Evolutionary conservation across 306 rosid genomes (phyloP).

Genomic region (Adenanthera pavonina): DNA sequence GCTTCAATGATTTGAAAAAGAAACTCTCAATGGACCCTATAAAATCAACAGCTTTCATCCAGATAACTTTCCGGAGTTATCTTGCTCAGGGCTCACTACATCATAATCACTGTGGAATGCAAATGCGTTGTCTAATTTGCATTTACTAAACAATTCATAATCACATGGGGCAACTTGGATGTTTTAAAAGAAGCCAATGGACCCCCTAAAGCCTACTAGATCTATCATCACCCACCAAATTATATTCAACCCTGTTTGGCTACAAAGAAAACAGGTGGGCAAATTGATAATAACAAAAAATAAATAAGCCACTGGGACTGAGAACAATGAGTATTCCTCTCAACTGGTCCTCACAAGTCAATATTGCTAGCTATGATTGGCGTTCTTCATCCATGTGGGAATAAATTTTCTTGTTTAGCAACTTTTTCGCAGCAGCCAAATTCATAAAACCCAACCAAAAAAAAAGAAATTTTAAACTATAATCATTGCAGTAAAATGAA

Average conservation of each 20-base stretch:
- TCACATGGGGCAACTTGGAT: constrained; percentile 34
- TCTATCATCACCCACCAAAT: constrained; percentile 18
- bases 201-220: constrained; percentile 13
- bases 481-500: neutral
- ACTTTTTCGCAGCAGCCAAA: constrained; percentile 12
- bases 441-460: neutral
- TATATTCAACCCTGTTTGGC: constrained; percentile 33
- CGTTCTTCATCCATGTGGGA: neutral
- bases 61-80: neutral
- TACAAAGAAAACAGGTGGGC: neutral
- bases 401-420: neutral
- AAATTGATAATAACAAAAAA: neutral
- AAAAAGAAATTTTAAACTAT: neutral
- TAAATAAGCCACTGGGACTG: neutral
- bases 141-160: neutral
- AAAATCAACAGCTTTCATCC: neutral
- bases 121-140: neutral
- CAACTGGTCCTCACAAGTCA: neutral
- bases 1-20: neutral
- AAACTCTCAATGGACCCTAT: neutral
- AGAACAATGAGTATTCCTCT: neutral
- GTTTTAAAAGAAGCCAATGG: neutral
- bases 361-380: neutral
- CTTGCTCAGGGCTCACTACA: neutral
- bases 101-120: neutral